Base-by-base conservation (phyloP, 1,284 basidiomycete species). In the Trametes pubescens region DNA sequence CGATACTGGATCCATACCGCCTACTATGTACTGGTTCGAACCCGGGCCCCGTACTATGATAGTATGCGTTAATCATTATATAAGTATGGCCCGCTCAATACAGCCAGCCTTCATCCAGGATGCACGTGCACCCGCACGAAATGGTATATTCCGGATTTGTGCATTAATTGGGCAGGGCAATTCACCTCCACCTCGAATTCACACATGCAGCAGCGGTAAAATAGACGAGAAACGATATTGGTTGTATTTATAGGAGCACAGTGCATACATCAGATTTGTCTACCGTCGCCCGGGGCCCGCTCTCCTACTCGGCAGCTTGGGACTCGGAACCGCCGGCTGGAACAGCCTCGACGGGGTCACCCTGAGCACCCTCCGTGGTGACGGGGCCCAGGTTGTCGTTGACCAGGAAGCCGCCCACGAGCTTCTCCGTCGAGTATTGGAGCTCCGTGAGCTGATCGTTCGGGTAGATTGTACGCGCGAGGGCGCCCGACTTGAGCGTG, bases 381-480 rank as follows among this genome's bases (percentile, higher is more conserved):
- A 6, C 44, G 44, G 44, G 21, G 21, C 44, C 53, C 0, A 40
- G 22, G 29, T 16, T 51, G 35, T 58, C 57, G 24, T 58, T 21
- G 14, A 51, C 57, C 4, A 47, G 16, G 35, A 58, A 58, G 35
- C 2, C 40, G 22, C 35, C 14, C 4, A 58, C 47, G 22, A 43
- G 14, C 2, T 32, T 22, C 47, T 58, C 57, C 8, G 38, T 43
- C 3, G 34, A 4, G 6, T 21, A 32, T 24, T 58, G 57, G 18
- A 58, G 57, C 1, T 49, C 35, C 37, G 57, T 38, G n/a, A 58
- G 22, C 18, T 6, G 35, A 0, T 58, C 57, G 35, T 58, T 58
- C 14, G 2, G 14, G 35, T 51, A 58, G 14, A 58, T 47, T 1
- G 47, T n/a, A 7, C 57, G 47, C 2, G 57, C 14, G n/a, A 58